Base-by-base conservation (phyloP, 2,329 filamentous ascomycete species). In the Drechmeria coniospora region DNA sequence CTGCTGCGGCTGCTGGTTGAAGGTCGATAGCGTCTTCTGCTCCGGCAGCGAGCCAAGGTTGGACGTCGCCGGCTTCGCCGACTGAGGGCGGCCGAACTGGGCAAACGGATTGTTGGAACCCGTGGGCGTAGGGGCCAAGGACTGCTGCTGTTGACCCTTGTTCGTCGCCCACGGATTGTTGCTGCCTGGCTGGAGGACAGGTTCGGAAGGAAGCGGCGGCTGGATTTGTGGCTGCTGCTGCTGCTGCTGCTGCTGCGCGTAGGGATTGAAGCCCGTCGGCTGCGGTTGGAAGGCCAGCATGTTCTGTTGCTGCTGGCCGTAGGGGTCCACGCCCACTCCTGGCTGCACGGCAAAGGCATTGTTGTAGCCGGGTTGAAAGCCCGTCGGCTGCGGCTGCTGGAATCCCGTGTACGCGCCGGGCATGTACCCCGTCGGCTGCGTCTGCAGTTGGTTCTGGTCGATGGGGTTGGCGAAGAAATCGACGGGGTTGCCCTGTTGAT, bases 91-190 rank as follows among this genome's bases (percentile, higher is more conserved):
- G 57, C 39, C 68, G 45, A 79, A 73, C n/a, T 76, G 68, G 9
- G 90, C 87, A 47, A 98, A 98, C 3, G 90, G 90, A 49, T 98
- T 98, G 62, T 98, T 98, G 11, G 90, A 95, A 26, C 90, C 90
- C 3, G 90, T 98, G 4, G 81, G 78, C 47, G 83, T 79, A 4
- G 84, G 79, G 47, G 79, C 76, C 36, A 94, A 56, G 2, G 75
- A 56, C 27, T 73, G 61, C 24, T 57, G 50, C 33, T 69, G 61
- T 36, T 68, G 68, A 35, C 57, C 63, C 37, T 63, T 65, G 41
- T 61, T 67, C 16, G 65, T 68, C 15, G 82, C 79, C 82, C 87
- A 98, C 1, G 90, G 90, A 50, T 98, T 98, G 59, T 95, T 92
- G 52, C 73, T 92, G 20, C 84, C 86, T 15, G 86, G 63, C 36